These are phyloP conservation scores for Pleurotus ostreatus DNA, from an alignment of 768 basidiomycete species.

Conservation along the genomic window DNA sequence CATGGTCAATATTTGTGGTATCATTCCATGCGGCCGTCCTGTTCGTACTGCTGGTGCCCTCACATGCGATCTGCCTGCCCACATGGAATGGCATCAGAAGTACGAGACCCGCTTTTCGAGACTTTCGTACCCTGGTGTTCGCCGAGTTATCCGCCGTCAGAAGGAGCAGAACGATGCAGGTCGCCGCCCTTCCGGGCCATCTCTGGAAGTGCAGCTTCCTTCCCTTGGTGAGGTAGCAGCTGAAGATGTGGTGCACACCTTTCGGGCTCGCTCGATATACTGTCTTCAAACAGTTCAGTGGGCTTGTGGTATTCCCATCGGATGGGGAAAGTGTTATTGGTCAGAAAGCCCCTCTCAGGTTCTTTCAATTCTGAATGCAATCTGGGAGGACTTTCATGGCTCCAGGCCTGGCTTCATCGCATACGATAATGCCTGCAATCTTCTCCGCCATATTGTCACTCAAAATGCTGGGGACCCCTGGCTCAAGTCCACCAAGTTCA, in stretches of 20 bases:
- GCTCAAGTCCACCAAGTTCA: conserved; percentile 16
- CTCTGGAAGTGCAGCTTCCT: conserved; percentile 8
- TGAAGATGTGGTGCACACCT: conserved; percentile 10
- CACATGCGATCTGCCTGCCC: conserved; percentile 15
- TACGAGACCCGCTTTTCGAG: conserved; percentile 16
- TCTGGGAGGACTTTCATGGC: conserved; percentile 12
- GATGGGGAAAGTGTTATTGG: conserved; percentile 18
- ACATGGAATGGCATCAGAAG: conserved; percentile 14
- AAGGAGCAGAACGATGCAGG: background rate
- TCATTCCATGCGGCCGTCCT: conserved; percentile 16
- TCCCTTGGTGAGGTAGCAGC: conserved; percentile 8
- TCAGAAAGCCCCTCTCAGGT: conserved; percentile 20
- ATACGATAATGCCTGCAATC: conserved; percentile 18
- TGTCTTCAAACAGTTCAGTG: conserved; percentile 19
- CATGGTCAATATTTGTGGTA: conserved; percentile 17
- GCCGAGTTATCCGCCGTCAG: conserved; percentile 20
- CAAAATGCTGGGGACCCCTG: conserved; percentile 13
- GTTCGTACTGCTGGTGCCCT: conserved; percentile 4
- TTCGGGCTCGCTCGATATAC: conserved; percentile 12
- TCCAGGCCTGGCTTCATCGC: conserved; percentile 15
- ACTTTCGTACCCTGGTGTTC: conserved; percentile 21
- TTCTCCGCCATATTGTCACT: conserved; percentile 19
- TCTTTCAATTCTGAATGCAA: conserved; percentile 12
- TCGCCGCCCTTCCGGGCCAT: background rate
- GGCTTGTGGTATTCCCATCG: conserved; percentile 21